Evolutionary conservation across 2,329 filamentous ascomycete species (phyloP), one percentile per base, ranked within the genome.

Genomic region (Allantophomopsis cytisporea): DNA sequence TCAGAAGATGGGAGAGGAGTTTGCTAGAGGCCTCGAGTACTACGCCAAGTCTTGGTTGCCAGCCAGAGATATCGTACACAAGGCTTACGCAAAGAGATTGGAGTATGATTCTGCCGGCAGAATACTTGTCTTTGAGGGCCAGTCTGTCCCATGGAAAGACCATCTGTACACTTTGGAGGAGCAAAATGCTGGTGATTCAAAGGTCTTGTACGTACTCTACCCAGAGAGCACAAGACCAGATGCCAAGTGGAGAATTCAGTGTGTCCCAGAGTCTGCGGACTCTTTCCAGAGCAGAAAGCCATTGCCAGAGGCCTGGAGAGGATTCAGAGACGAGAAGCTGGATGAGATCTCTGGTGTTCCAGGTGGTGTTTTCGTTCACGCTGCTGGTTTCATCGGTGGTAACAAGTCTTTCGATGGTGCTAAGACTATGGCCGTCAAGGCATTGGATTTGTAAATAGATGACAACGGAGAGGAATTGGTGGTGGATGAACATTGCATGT

Each of bases 251-350:
- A 77, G 91, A 42, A 83, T 98, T 44, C 87, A 95, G 62, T 80
- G 83, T 45, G 91, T 96, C n/a, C 83, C 86, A 36, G 77, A 83
- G 42, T 74, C 76, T 58, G 80, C 83, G 58, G 81, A 84, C 55
- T 91, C 85, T 43, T 98, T 98, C 56, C 73, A 85, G 60, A 95
- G 88, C 64, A 76, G 91, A 51, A 94, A 91, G 65, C 80, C 88
- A 34, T 68, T 98, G 48, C 89, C 89, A 4, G 85, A 93, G 62
- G 72, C 78, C 14, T 98, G 91, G 91, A 79, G 89, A 53, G 91
- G 91, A 7, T 79, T 94, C 47, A 73, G 91, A 32, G 91, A 96
- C 55, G 79, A 82, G 50, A 78, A 88, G 60, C 68, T 98, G 39
- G 85, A 89, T 59, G 71, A 73, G 49, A 69, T 87, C 13, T 64